Evolutionary conservation across 768 basidiomycete species (phyloP), one percentile per base, ranked within the genome.

Genomic region (Amyloporia xantha): DNA sequence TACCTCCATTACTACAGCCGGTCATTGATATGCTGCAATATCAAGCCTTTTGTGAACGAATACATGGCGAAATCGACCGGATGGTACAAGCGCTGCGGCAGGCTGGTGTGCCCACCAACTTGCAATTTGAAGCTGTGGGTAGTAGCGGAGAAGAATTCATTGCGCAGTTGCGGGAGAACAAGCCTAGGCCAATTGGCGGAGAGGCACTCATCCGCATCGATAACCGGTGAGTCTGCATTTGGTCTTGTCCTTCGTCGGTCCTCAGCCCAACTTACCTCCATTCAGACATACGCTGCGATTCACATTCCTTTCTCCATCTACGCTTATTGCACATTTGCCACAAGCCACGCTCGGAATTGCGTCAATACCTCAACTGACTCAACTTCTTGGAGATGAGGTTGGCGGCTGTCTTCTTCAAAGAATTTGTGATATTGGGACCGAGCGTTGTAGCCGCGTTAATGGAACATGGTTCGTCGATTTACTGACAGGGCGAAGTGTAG

Each of bases 11-110:
- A 30, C 72, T 92, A 13, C 84, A 82, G 35, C 86, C 86, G 0
- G 70, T 91, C 53, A 82, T 91, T 52, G 87, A 91, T 60, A 57
- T 90, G 25, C 65, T 91, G 36, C 90, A 91, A 64, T 92, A 91
- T 60, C 77, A 78, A 56, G 77, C 78, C 21, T 90, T 92, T 62
- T 85, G 84, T 59, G 63, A 72, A 50, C 72, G 81, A 51, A 70
- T 91, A 41, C 74, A 76, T 53, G 48, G 62, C 1, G 84, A 88
- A 66, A 62, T 91, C 27, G 63, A 67, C 35, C 75, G 70, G 54
- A 72, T 80, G 47, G 68, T 69, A 6, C 44, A 52, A 17, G 78
- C 79, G 4, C 64, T 91, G 45, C 64, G 63, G 19, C 63, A 51
- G 38, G 79, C 75, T 0, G 82, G 83, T 1, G 75, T 91, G 17